phyloP scores from a whole-genome alignment of 2,329 filamentous ascomycete species.

The Hypoxylon sp. region DNA sequence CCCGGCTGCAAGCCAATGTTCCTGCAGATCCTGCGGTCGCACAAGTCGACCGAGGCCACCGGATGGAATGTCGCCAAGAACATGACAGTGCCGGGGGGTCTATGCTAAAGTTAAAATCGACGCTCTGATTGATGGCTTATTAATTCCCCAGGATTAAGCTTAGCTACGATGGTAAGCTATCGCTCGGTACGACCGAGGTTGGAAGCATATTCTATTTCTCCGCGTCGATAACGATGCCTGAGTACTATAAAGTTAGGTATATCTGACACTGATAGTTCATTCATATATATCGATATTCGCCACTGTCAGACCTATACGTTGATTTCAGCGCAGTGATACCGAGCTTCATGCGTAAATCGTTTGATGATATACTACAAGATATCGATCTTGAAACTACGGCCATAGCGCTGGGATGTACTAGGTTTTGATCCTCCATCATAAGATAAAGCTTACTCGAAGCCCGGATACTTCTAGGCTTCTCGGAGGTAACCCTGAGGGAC shows the following conservation, averaged over 20 bases:
- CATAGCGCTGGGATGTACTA: neutral
- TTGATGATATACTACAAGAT: neutral
- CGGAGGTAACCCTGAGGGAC: neutral
- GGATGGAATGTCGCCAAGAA: conserved; percentile 11
- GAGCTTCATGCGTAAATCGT: neutral
- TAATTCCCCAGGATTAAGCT: neutral
- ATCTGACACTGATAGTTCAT: neutral
- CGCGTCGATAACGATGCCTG: neutral
- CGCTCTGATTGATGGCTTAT: conserved; percentile 11
- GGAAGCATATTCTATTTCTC: neutral
- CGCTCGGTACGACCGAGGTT: neutral
- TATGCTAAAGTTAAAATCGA: conserved; percentile 10
- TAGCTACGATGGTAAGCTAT: conserved; percentile 1
- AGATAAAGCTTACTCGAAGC: conserved; percentile 1
- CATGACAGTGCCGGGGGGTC: conserved; percentile 1
- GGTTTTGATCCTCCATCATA: neutral
- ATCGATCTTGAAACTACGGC: conserved; percentile 1
- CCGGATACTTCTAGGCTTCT: neutral
- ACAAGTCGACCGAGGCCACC: conserved; percentile 14
- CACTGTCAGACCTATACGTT: neutral
- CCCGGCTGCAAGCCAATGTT: conserved; percentile 11
- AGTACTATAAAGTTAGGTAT: neutral
- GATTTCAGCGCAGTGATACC: neutral
- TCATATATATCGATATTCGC: neutral
- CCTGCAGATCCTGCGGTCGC: conserved; percentile 25